A percentile compares a stretch with the other conserved stretches of the same genome.
These are phyloP conservation scores for Drosera spatulata DNA, from an alignment of 179 eudicot species.

Conservation along the genomic window DNA sequence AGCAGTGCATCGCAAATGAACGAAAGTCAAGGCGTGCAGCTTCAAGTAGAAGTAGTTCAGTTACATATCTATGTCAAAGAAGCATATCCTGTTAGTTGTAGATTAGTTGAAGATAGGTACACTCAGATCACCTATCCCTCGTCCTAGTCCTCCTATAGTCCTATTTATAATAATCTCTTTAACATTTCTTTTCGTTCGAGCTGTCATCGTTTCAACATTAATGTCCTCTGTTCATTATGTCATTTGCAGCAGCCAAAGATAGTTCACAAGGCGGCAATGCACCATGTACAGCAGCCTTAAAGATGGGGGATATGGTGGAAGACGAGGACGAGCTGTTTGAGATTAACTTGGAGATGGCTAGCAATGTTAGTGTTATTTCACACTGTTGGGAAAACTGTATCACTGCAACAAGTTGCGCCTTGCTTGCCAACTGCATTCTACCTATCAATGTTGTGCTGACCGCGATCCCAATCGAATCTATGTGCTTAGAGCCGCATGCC, in stretches of 20 bases:
- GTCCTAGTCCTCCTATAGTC: constrained; percentile 1
- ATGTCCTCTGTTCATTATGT: constrained; percentile 1
- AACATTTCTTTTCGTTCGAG: not conserved
- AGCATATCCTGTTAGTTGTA: constrained; percentile 1
- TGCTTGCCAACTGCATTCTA: constrained; percentile 37
- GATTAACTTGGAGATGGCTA: constrained; percentile 32
- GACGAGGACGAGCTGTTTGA: constrained; percentile 49
- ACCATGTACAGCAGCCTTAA: not conserved
- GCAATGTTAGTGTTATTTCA: constrained; percentile 15
- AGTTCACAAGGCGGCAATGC: not conserved
- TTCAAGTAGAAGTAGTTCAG: too few relatives aligned
- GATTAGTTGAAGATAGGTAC: constrained; percentile 23
- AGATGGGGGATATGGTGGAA: constrained; percentile 13
- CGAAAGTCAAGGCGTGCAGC: too few relatives aligned
- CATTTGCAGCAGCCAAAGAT: not conserved
- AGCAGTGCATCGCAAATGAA: too few relatives aligned
- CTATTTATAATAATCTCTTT: not conserved
- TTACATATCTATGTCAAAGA: too few relatives aligned
- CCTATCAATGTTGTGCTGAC: constrained; percentile 20
- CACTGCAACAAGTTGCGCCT: constrained; percentile 20
- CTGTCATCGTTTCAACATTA: not conserved
- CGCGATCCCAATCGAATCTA: constrained; percentile 19
- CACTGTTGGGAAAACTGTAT: constrained; percentile 22
- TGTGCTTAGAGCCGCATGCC: not conserved
- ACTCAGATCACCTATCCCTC: constrained; percentile 15